A percentile compares a stretch with the other conserved stretches of the same genome.
phyloP scores from a whole-genome alignment of 2,329 filamentous ascomycete genomes.

The Fusarium luffae region DNA sequence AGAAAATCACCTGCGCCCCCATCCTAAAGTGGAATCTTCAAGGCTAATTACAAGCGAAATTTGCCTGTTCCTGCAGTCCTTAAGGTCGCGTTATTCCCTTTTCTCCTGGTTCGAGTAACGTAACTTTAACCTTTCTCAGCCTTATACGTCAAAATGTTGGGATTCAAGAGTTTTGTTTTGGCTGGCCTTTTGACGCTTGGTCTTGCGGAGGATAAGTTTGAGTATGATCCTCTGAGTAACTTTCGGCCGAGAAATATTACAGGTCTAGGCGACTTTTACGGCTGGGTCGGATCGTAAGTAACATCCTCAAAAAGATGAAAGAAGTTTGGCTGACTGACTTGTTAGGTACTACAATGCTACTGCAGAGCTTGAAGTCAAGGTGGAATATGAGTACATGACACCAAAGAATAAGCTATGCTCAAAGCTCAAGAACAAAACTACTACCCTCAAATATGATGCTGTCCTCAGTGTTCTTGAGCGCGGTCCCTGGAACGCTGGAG shows the following conservation, averaged over 20 bases:
- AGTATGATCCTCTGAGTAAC: slow-evolving; percentile 1
- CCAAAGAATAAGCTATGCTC: not conserved
- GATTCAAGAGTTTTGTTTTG: not conserved
- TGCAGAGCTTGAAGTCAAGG: not conserved
- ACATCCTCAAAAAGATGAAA: too few species aligned
- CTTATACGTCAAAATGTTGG: not conserved
- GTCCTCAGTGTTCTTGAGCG: slow-evolving; percentile 1
- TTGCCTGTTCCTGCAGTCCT: not conserved
- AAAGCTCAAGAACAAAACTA: not conserved
- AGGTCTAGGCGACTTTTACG: not conserved
- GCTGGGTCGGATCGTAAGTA: slow-evolving; percentile 16
- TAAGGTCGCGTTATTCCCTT: not conserved
- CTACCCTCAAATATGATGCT: not conserved
- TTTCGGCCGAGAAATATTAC: slow-evolving; percentile 1
- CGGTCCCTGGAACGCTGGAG: slow-evolving; percentile 4
- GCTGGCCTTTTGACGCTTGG: not conserved
- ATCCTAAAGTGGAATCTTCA: not conserved
- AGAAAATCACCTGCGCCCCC: not conserved
- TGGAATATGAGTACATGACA: not conserved
- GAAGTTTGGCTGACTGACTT: not conserved
- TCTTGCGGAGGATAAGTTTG: not conserved
- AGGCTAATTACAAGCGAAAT: not conserved
- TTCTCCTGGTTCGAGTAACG: not conserved
- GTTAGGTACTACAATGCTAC: slow-evolving; percentile 16
- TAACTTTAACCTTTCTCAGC: not conserved